Conservation (phyloP, 2,329 filamentous ascomycete species). For the Verticillium longisporum region DNA sequence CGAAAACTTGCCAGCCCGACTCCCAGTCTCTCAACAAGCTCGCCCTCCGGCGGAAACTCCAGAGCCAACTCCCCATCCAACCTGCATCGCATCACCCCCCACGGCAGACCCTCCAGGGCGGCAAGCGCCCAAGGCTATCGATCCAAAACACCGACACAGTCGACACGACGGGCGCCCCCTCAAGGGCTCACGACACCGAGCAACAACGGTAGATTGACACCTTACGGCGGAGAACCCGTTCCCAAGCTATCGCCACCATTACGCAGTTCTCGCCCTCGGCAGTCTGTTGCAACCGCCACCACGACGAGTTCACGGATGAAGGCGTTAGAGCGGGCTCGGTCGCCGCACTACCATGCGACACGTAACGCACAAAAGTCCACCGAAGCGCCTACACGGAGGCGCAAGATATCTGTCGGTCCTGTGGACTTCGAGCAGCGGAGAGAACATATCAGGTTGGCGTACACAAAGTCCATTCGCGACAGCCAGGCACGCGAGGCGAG, state of each 20-base stretch:
- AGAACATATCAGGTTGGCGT: constrained; percentile 76
- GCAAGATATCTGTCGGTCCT: constrained; percentile 59
- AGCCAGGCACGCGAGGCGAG: constrained; percentile 55
- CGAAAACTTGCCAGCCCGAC: constrained; percentile 24
- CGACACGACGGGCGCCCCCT: constrained; percentile 31
- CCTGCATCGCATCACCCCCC: constrained; percentile 32
- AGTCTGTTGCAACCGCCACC: constrained; percentile 68
- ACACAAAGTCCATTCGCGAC: constrained; percentile 76
- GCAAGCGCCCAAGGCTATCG: constrained; percentile 30
- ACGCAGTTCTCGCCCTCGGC: constrained; percentile 74
- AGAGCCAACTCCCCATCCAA: constrained; percentile 49
- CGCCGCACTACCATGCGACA: constrained; percentile 28
- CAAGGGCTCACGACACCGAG: constrained; percentile 37
- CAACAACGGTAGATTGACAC: constrained; percentile 57
- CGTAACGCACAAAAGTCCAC: constrained; percentile 23
- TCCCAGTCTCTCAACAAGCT: constrained; percentile 20
- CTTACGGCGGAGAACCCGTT: constrained; percentile 64
- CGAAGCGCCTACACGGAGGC: constrained; percentile 33
- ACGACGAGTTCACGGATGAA: constrained; percentile 65
- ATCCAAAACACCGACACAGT: constrained; percentile 36
- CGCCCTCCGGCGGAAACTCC: constrained; percentile 30
- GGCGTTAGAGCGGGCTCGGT: constrained; percentile 49
- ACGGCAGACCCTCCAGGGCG: constrained; percentile 29
- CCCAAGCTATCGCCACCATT: constrained; percentile 72
- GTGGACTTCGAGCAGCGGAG: constrained; percentile 81